Evolutionary conservation across 192 early-diverging fungal species (phyloP).

Genomic region (Haplosporangium gracile): DNA sequence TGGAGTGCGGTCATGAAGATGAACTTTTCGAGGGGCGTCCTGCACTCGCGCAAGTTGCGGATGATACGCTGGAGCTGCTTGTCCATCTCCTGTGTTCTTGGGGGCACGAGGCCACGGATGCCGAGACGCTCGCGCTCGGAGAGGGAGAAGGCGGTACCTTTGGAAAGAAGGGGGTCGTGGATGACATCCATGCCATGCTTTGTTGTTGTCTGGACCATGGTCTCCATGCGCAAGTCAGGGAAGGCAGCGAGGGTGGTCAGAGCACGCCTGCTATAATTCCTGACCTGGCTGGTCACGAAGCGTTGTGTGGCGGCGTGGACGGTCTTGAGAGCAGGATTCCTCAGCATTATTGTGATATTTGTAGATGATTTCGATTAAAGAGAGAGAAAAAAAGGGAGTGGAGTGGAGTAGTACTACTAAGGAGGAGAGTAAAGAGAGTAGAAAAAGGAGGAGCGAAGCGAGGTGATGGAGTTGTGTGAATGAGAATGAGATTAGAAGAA

Average conservation of each 20-base stretch:
- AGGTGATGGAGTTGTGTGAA: slow-evolving; percentile 4
- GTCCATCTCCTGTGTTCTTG: slow-evolving; percentile 68
- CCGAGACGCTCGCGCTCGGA: slow-evolving; percentile 65
- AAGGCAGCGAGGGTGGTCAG: slow-evolving; percentile 53
- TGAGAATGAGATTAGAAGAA: slow-evolving; percentile 2
- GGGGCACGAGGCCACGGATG: slow-evolving; percentile 67
- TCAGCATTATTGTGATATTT: slow-evolving; percentile 25
- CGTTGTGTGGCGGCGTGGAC: slow-evolving; percentile 44
- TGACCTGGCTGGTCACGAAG: slow-evolving; percentile 33
- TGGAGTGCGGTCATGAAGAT: slow-evolving; percentile 67
- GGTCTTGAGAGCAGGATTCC: slow-evolving; percentile 53
- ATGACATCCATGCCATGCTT: slow-evolving; percentile 64
- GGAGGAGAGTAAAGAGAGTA: slow-evolving; percentile 1
- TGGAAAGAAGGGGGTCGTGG: slow-evolving; percentile 66
- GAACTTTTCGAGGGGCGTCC: slow-evolving; percentile 65
- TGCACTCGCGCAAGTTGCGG: slow-evolving; percentile 62
- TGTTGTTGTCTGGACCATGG: slow-evolving; percentile 54
- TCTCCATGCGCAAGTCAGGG: slow-evolving; percentile 55
- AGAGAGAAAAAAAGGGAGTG: neutral
- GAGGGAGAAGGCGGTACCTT: slow-evolving; percentile 67
- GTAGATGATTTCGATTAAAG: neutral
- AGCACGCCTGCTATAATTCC: slow-evolving; percentile 48
- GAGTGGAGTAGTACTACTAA: neutral
- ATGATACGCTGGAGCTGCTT: slow-evolving; percentile 68
- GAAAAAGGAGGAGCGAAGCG: neutral